Base-by-base conservation (phyloP, 1,139 yeast species). In the Nakaseomyces uthaithaninus region DNA sequence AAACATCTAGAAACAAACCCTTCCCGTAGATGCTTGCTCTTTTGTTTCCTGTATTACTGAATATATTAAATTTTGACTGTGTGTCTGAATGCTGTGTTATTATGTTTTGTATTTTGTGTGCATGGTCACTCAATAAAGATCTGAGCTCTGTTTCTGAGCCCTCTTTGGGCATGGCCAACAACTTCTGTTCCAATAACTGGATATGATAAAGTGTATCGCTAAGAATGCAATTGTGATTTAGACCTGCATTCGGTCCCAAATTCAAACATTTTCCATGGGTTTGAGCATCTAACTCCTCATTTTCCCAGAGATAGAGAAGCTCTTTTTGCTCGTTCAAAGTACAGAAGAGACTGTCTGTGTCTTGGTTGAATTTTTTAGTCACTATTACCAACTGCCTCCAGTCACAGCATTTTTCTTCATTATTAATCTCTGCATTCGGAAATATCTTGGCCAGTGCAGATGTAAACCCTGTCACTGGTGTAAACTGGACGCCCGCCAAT, bases 31-130 rank as follows among this genome's bases (percentile, higher is more conserved):
- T 19, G 16, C 25, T 31, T 4, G 35, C 16, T 14, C 22, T 28
- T 7, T 11, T 28, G 10, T 28, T 28, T 5, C 33, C 22, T 8
- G 11, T 28, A 16, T 28, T 28, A 17, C 33, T 28, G 33, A 28
- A 28, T 28, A 28, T 28, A 28, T 28, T 28, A 28, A 17, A 28
- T 14, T 28, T 28, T 17, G 22, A 4, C 18, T 17, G 33, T 28
- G 33, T 16, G 7, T 17, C 18, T 9, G n/a, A 9, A 28, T 17
- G 10, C 14, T 28, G 16, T 15, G n/a, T 17, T 9, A 28, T 28
- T 20, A 28, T 17, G 12, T 28, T 20, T 22, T 14, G 33, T 28
- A 28, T 28, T 9, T 28, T 20, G 18, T 28, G n/a, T 7, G 18
- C 14, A 11, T 28, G 33, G 5, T 28, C 12, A 17, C 14, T 28